phyloP scores from a whole-genome alignment of 2,329 filamentous ascomycete genomes.

The Stachybotrys echinatus region DNA sequence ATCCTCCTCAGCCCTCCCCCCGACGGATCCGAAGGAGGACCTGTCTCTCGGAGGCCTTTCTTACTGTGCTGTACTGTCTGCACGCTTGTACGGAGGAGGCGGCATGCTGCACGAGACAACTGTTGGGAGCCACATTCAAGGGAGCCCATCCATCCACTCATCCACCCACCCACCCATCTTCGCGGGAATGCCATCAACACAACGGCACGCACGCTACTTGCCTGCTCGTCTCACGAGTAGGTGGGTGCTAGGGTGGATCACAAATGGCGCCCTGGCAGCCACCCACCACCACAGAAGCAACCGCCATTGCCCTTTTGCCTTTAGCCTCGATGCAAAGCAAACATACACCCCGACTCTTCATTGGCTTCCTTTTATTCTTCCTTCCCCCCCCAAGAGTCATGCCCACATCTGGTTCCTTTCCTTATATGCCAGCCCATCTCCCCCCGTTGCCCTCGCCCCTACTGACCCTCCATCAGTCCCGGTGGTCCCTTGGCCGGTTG shows the following conservation, averaged over 20 bases:
- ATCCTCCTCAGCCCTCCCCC: background rate
- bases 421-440: background rate
- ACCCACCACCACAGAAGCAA: background rate
- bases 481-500: conserved; percentile 12
- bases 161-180: background rate
- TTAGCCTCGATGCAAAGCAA: background rate
- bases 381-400: too few relatives aligned
- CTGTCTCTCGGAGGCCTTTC: too few relatives aligned
- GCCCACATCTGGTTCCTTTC: background rate
- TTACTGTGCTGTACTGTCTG: too few relatives aligned
- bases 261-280: background rate
- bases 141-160: too few relatives aligned
- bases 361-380: too few relatives aligned
- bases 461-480: background rate
- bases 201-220: background rate
- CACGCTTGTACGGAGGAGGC: background rate
- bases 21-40: background rate
- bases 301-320: background rate
- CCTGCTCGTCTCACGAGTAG: background rate
- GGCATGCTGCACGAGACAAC: too few relatives aligned
- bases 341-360: background rate
- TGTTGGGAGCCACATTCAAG: background rate
- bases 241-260: background rate
- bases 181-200: background rate
- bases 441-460: background rate